These are phyloP conservation scores for Tarenaya hassleriana DNA, from an alignment of 345 rosid genomes.

Conservation along the genomic window DNA sequence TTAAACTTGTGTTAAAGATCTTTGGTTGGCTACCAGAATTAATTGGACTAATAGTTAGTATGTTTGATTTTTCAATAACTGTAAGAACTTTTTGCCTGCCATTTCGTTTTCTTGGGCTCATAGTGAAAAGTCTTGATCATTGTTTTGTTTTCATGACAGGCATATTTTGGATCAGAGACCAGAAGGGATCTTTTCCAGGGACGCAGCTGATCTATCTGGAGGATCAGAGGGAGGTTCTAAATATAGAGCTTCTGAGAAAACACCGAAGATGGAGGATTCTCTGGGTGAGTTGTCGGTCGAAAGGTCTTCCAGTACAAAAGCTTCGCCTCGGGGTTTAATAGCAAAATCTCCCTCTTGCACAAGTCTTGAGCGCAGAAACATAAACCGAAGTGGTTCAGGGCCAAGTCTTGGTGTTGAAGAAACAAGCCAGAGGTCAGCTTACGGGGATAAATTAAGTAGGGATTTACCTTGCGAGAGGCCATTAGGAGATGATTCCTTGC, in stretches of 20 bases:
- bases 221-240: conserved; percentile 52
- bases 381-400: conserved; percentile 46
- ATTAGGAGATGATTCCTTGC: conserved; percentile 50
- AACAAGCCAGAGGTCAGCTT: conserved; percentile 50
- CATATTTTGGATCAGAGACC: conserved; percentile 45
- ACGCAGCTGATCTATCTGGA: conserved; percentile 42
- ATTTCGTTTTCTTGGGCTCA: not conserved
- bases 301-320: conserved; percentile 66
- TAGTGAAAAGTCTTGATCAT: conserved; percentile 13
- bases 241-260: conserved; percentile 52
- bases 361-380: conserved; percentile 66
- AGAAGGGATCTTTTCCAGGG: conserved; percentile 51
- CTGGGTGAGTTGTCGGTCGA: conserved; percentile 55
- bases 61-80: conserved; percentile 17
- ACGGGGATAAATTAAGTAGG: conserved; percentile 48
- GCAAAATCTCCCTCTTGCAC: conserved; percentile 83
- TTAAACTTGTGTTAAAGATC: too few relatives aligned
- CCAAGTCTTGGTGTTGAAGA: conserved; percentile 71
- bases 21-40: not conserved
- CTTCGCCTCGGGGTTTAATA: conserved; percentile 54
- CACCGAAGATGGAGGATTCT: conserved; percentile 52
- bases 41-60: not conserved
- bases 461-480: conserved; percentile 50
- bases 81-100: not conserved
- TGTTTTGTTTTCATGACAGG: conserved; percentile 38